These are phyloP conservation scores for Phoma herbarum DNA, from an alignment of 2,329 filamentous ascomycete genomes.

Conservation along the genomic window DNA sequence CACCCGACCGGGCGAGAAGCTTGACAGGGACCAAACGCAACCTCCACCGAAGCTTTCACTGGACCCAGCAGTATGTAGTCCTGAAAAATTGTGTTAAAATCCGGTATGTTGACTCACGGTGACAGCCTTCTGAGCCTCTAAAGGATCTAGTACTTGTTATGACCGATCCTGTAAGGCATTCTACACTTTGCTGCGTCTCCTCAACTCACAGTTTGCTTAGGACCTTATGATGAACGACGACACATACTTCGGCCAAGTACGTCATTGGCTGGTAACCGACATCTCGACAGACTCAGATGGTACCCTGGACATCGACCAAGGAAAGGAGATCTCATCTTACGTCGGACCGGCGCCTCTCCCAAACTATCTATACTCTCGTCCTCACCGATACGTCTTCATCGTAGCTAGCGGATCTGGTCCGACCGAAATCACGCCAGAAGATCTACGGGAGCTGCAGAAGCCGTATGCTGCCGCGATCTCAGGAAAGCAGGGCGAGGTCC, in stretches of 20 bases:
- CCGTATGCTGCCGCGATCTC: conserved; percentile 25
- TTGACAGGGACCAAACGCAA: conserved; percentile 29
- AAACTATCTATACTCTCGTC: conserved; percentile 32
- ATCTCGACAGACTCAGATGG: conserved; percentile 24
- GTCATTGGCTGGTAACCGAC: conserved; percentile 36
- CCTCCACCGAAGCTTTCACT: conserved; percentile 27
- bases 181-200: neutral
- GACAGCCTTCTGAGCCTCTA: conserved; percentile 23
- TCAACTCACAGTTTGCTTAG: conserved; percentile 7
- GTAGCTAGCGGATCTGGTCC: conserved; percentile 20
- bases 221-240: conserved; percentile 36
- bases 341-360: conserved; percentile 33
- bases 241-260: conserved; percentile 34
- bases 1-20: conserved; percentile 24
- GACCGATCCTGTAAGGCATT: conserved; percentile 27
- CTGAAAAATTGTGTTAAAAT: neutral
- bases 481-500: conserved; percentile 29
- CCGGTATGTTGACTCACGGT: neutral
- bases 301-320: conserved; percentile 10
- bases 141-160: conserved; percentile 31
- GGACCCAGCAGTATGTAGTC: conserved; percentile 20
- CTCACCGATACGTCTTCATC: conserved; percentile 36
- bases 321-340: conserved; percentile 28
- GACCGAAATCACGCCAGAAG: conserved; percentile 25
- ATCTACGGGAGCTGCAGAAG: conserved; percentile 30